Evolutionary conservation across 768 basidiomycete genomes (phyloP).

Genomic region (Amanita subjunquillea): DNA sequence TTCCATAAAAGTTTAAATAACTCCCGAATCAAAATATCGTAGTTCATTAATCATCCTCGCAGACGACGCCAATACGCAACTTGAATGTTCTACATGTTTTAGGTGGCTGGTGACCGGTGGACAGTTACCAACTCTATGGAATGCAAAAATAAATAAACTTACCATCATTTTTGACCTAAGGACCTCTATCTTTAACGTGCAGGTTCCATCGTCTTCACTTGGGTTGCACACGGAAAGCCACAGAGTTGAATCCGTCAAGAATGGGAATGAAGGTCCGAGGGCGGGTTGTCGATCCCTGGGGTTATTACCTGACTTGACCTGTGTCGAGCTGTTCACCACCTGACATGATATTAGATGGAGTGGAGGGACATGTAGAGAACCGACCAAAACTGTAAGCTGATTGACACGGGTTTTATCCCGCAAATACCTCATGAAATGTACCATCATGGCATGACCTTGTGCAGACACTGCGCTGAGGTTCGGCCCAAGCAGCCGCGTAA

Average conservation of each 20-base stretch:
- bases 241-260: constrained; percentile 62
- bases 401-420: constrained; percentile 35
- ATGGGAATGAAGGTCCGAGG: constrained; percentile 66
- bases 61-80: neutral
- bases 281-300: constrained; percentile 47
- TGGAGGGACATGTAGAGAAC: constrained; percentile 9
- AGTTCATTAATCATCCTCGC: neutral
- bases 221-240: constrained; percentile 38
- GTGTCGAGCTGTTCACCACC: constrained; percentile 54
- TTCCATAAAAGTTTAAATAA: neutral
- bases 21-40: neutral
- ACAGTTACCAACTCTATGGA: neutral
- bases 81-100: neutral
- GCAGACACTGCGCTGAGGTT: constrained; percentile 55
- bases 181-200: neutral
- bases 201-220: neutral
- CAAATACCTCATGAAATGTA: constrained; percentile 57
- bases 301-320: constrained; percentile 9
- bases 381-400: constrained; percentile 42
- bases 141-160: neutral
- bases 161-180: neutral
- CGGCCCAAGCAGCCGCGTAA: constrained; percentile 57
- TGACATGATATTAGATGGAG: constrained; percentile 15
- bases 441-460: constrained; percentile 71
- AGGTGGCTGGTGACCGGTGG: neutral